Conservation (phyloP, 23 red algal species). For the Gracilaria vermiculophylla region DNA sequence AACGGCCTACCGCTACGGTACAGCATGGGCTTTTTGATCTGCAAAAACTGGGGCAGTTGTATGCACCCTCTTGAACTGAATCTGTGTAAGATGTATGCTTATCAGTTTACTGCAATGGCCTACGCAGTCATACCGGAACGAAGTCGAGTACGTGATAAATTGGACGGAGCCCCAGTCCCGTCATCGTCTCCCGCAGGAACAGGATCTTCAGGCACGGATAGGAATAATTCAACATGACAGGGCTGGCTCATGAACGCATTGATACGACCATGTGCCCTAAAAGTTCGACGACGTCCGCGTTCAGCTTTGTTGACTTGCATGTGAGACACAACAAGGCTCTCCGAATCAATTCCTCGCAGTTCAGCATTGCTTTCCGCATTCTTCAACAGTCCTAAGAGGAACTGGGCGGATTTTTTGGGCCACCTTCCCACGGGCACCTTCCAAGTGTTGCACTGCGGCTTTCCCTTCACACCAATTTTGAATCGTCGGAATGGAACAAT, state of each 20-base stretch:
- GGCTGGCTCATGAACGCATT: constrained; percentile 97
- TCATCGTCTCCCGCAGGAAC: constrained; percentile 65
- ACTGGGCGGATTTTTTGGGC: constrained; percentile 82
- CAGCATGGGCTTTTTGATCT: too few species aligned
- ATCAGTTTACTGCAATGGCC: background rate
- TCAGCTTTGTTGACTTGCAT: constrained; percentile 97
- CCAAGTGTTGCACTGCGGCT: constrained; percentile 90
- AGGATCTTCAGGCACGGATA: constrained; percentile 62
- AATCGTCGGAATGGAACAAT: constrained; percentile 97
- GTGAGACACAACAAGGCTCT: constrained; percentile 84
- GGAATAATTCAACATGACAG: constrained; percentile 98
- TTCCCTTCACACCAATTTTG: constrained; percentile 93
- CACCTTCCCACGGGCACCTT: constrained; percentile 86
- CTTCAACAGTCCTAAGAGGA: constrained; percentile 87
- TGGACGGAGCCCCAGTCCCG: constrained; percentile 30
- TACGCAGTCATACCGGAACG: constrained; percentile 70
- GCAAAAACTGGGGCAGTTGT: too few species aligned
- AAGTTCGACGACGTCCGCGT: constrained; percentile 91
- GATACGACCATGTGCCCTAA: constrained; percentile 94
- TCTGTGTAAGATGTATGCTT: background rate
- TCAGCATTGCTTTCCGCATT: constrained; percentile 96
- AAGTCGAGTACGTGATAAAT: constrained; percentile 38
- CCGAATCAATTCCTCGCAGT: constrained; percentile 85
- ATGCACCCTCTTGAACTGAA: background rate
- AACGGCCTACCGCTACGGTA: too few species aligned